These are phyloP conservation scores for Leishmania turanica DNA, from an alignment of 208 protist genomes.

Conservation along the genomic window DNA sequence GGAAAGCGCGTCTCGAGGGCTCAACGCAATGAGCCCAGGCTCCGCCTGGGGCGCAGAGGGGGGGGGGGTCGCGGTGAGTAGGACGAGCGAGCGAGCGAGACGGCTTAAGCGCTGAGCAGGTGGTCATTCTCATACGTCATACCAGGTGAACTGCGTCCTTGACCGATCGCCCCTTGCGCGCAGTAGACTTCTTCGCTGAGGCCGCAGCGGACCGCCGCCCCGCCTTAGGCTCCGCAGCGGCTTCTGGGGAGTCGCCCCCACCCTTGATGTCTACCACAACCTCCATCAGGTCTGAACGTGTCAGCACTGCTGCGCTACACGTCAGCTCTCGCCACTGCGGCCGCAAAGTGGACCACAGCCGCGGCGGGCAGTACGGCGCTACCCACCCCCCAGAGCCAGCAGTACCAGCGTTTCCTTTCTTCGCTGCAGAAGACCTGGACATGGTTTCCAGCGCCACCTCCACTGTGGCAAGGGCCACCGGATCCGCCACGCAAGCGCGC, in stretches of 20 bases:
- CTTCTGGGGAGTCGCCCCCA: not conserved
- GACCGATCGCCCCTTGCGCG: not conserved
- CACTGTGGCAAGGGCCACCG: slow-evolving; percentile 9
- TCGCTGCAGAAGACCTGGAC: not conserved
- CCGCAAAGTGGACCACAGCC: slow-evolving; percentile 26
- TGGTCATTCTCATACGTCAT: not conserved
- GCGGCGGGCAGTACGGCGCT: slow-evolving; percentile 26
- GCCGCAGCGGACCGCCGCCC: not conserved
- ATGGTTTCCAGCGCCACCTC: slow-evolving; percentile 11
- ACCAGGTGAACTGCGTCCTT: not conserved
- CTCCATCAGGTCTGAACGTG: slow-evolving; percentile 9
- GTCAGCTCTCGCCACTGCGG: slow-evolving; percentile 28
- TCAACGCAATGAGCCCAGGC: not conserved
- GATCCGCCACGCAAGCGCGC: slow-evolving; percentile 6
- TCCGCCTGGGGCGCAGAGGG: not conserved
- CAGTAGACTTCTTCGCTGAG: not conserved
- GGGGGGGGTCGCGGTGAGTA: not conserved
- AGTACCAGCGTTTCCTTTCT: not conserved
- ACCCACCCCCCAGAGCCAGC: slow-evolving; percentile 5
- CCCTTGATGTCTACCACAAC: slow-evolving; percentile 14
- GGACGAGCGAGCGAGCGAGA: not conserved
- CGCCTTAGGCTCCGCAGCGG: not conserved
- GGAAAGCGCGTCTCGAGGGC: not conserved
- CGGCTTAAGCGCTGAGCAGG: not conserved
- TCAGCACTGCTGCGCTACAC: slow-evolving; percentile 7